Evolutionary conservation across 208 protist species (phyloP).

Genomic region (Trypanosoma scelopori): DNA sequence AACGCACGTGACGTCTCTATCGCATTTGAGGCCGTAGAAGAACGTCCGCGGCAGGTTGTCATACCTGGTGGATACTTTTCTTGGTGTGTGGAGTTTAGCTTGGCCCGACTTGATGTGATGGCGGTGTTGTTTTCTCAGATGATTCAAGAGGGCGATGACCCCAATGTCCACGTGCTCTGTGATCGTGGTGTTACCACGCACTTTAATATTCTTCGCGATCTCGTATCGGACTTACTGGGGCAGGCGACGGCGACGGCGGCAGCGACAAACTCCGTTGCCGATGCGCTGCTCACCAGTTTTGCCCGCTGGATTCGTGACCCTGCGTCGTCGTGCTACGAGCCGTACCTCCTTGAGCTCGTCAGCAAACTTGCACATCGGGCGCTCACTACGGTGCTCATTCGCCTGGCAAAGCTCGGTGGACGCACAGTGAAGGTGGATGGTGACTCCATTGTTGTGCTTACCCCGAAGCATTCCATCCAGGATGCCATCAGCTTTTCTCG

Average conservation of each 20-base stretch:
- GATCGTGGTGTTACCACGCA: slow-evolving; percentile 84
- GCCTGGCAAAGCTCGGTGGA: slow-evolving; percentile 84
- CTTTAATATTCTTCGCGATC: slow-evolving; percentile 89
- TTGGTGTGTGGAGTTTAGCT: slow-evolving; percentile 86
- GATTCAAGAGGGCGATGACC: slow-evolving; percentile 88
- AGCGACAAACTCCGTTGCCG: slow-evolving; percentile 55
- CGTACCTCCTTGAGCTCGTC: slow-evolving; percentile 76
- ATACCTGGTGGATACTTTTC: slow-evolving; percentile 77
- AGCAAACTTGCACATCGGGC: slow-evolving; percentile 75
- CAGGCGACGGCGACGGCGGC: slow-evolving; percentile 55
- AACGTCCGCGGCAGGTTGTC: slow-evolving; percentile 73
- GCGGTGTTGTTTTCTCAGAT: slow-evolving; percentile 87
- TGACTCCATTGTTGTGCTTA: slow-evolving; percentile 73
- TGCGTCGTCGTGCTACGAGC: slow-evolving; percentile 78
- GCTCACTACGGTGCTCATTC: slow-evolving; percentile 74
- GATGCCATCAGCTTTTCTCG: slow-evolving; percentile 77
- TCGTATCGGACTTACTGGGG: slow-evolving; percentile 81
- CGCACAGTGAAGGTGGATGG: slow-evolving; percentile 78
- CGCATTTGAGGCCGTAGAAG: slow-evolving; percentile 77
- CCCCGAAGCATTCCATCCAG: slow-evolving; percentile 72
- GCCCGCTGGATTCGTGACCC: slow-evolving; percentile 87
- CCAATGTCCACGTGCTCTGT: slow-evolving; percentile 61
- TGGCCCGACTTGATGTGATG: slow-evolving; percentile 86
- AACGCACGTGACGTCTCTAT: slow-evolving; percentile 61
- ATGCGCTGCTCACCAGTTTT: slow-evolving; percentile 75